Base-by-base conservation (phyloP, 2,329 filamentous ascomycete genomes). In the Colletotrichum shisoi region DNA sequence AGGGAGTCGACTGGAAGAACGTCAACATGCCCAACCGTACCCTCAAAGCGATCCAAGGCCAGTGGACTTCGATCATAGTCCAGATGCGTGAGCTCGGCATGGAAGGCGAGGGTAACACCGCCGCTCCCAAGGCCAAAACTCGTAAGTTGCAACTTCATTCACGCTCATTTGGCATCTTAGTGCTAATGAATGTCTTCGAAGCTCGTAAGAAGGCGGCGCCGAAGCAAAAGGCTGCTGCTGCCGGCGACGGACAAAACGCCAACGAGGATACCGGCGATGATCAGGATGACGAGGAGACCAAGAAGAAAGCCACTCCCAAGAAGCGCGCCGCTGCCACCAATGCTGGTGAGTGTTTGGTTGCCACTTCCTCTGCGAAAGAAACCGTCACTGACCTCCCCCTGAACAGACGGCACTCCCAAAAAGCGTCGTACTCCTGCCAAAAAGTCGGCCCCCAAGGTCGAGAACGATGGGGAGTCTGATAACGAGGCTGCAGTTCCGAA, bases 11-110 rank as follows among this genome's bases (percentile, higher is more conserved):
- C 52, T 81, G 78, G 78, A 63, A 68, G 1, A 69, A 68, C 3
- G 71, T 81, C 31, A 70, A 71, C 27, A 79, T 81, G 73, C 75
- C 76, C 0, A 77, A 76, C 0, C 77, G 79, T 8, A 80, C 78
- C 1, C 64, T 71, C 24, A 81, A 81, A 67, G 77, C 77, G 2
- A 69, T 81, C 0, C 72, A 77, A 68, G 76, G 77, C 48, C 73
- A 75, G 62, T 81, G 78, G 79, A 75, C 74, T 1, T 74, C 72
- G 12, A 73, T 80, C 24, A 74, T 75, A 31, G 79, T 79, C 39
- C 70, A 72, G 3, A 74, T 79, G 11, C 71, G 73, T 0, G 79
- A 79, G 0, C 71, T 81, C 17, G 77, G 79, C 56, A 66, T 74
- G 2, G 54, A 72, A 9, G 59, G 34, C 1, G 61, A 54, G 8